Conservation (phyloP, 306 rosid species). For the Herpetospermum pedunculosum region DNA sequence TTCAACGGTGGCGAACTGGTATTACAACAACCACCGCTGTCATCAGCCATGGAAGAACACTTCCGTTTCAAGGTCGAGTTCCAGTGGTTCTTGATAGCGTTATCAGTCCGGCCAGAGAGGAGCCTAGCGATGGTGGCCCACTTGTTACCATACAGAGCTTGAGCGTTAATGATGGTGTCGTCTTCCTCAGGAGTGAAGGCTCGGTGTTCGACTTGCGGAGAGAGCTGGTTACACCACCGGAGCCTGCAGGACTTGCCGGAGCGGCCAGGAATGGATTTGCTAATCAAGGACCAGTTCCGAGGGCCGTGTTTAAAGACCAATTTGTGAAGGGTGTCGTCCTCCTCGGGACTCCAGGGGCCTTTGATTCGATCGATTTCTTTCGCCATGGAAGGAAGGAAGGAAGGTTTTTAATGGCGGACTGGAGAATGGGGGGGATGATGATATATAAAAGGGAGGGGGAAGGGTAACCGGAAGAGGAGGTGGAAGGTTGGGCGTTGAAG, state of each 20-base stretch:
- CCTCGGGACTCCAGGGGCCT: constrained; percentile 96
- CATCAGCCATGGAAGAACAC: constrained; percentile 33
- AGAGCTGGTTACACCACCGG: constrained; percentile 94
- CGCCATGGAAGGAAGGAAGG: background rate
- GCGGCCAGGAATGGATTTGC: constrained; percentile 73
- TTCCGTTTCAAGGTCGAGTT: constrained; percentile 88
- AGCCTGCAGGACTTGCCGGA: constrained; percentile 93
- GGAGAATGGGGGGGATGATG: background rate
- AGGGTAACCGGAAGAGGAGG: constrained; percentile 1
- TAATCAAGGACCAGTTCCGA: constrained; percentile 79
- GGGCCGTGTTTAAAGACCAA: constrained; percentile 81
- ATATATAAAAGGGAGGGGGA: constrained; percentile 2
- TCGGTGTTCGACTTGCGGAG: constrained; percentile 88
- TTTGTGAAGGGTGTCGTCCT: constrained; percentile 56
- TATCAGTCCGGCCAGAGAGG: constrained; percentile 76
- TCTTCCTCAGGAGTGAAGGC: constrained; percentile 79
- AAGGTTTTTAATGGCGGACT: background rate
- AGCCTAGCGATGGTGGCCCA: constrained; percentile 98
- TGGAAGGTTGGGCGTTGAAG: background rate
- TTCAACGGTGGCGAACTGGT: constrained; percentile 42
- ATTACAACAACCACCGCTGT: background rate
- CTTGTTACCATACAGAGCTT: constrained; percentile 82
- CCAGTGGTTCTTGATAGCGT: constrained; percentile 98
- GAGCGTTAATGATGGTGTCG: constrained; percentile 74
- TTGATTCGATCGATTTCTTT: constrained; percentile 80